These are phyloP conservation scores for Saccharomyces pastorianus DNA, from an alignment of 1,139 yeast genomes.

Conservation along the genomic window DNA sequence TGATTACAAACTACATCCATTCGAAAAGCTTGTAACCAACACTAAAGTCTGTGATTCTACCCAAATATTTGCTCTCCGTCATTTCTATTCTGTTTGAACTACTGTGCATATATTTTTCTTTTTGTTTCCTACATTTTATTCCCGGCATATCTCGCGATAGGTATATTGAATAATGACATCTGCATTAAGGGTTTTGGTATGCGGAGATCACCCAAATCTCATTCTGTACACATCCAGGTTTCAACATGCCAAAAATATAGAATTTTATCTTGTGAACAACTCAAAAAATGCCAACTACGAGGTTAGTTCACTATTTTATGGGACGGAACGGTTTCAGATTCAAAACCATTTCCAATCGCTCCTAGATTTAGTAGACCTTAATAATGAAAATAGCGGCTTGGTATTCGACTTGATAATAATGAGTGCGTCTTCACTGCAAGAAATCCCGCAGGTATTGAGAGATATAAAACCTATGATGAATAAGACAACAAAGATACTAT, in stretches of 20 bases:
- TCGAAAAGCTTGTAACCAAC: neutral
- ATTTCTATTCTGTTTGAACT: neutral
- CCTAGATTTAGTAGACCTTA: slow-evolving; percentile 12
- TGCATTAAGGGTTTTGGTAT: slow-evolving; percentile 20
- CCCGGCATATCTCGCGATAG: neutral
- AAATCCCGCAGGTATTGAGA: slow-evolving; percentile 35
- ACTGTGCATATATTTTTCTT: neutral
- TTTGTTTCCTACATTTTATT: neutral
- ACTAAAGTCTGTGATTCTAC: neutral
- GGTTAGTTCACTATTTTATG: slow-evolving; percentile 22
- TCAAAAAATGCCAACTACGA: slow-evolving; percentile 14
- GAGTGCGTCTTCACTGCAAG: slow-evolving; percentile 40
- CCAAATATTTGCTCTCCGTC: neutral
- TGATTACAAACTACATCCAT: neutral
- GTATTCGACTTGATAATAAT: slow-evolving; percentile 43
- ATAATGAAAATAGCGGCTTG: slow-evolving; percentile 6
- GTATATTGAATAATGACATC: neutral
- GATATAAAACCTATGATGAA: slow-evolving; percentile 32
- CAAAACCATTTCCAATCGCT: slow-evolving; percentile 22
- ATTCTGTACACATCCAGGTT: slow-evolving; percentile 28
- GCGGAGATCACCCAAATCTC: slow-evolving; percentile 28
- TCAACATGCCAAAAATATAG: slow-evolving; percentile 23
- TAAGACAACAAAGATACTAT: slow-evolving; percentile 42
- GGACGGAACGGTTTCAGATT: slow-evolving; percentile 17
- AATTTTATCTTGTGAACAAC: slow-evolving; percentile 24